phyloP scores from a whole-genome alignment of 805 yeast genomes.

The Allodekkera sacchari region DNA sequence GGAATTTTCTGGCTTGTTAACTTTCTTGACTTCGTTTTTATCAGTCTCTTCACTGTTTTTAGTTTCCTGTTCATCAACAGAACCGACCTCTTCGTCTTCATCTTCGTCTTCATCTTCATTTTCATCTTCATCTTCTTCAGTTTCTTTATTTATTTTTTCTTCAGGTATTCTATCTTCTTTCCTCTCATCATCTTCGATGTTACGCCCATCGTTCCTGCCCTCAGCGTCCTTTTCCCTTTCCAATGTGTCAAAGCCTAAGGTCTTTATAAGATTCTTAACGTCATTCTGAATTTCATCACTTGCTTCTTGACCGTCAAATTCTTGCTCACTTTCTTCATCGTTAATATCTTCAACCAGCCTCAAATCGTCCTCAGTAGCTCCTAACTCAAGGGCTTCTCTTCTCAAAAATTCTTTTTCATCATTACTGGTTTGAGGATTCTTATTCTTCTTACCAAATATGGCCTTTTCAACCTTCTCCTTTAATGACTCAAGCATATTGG shows the following conservation, averaged over 20 bases:
- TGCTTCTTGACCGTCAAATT: conserved; percentile 33
- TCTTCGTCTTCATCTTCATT: conserved; percentile 28
- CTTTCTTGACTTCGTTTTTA: conserved; percentile 20
- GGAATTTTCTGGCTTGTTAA: conserved; percentile 23
- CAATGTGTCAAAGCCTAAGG: conserved; percentile 58
- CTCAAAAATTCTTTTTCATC: conserved; percentile 29
- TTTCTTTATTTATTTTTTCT: conserved; percentile 27
- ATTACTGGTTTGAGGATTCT: no score
- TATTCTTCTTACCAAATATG: no score
- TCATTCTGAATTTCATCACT: conserved; percentile 45
- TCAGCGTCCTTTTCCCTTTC: no score
- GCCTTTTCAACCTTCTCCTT: no score
- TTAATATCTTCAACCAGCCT: conserved; percentile 48
- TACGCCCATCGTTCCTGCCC: conserved; percentile 31
- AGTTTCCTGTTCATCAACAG: conserved; percentile 24
- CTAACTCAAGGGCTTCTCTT: conserved; percentile 70
- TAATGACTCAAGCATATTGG: no score
- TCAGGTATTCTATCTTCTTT: conserved; percentile 28
- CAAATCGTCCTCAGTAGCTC: conserved; percentile 82
- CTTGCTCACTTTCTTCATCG: conserved; percentile 41
- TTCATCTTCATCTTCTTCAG: conserved; percentile 31
- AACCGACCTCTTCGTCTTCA: conserved; percentile 25
- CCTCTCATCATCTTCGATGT: conserved; percentile 25
- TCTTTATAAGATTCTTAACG: conserved; percentile 52
- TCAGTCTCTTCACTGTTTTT: conserved; percentile 15